These are phyloP conservation scores for Gymnopilus junonius DNA, from an alignment of 768 basidiomycete genomes.

Conservation along the genomic window DNA sequence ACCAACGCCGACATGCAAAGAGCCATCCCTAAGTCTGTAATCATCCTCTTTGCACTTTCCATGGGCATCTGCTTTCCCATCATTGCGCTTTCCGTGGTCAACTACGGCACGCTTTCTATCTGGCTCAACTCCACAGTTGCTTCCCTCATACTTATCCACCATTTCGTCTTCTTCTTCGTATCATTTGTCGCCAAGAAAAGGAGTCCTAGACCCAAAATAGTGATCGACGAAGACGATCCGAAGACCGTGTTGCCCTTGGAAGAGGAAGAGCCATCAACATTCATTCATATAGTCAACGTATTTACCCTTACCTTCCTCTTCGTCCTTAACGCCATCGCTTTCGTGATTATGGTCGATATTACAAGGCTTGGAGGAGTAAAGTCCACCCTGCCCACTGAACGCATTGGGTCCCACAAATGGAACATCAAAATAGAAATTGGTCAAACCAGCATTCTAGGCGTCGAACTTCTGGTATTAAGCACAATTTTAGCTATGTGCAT, in stretches of 20 bases:
- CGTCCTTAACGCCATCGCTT: constrained; percentile 26
- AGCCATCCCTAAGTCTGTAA: constrained; percentile 15
- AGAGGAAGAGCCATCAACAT: constrained; percentile 15
- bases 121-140: constrained; percentile 28
- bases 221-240: constrained; percentile 14
- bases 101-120: constrained; percentile 31
- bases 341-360: constrained; percentile 32
- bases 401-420: constrained; percentile 29
- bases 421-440: constrained; percentile 32
- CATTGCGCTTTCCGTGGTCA: constrained; percentile 29
- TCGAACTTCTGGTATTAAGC: constrained; percentile 18
- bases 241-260: not conserved
- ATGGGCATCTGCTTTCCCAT: constrained; percentile 23
- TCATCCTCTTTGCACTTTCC: constrained; percentile 18
- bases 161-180: constrained; percentile 16
- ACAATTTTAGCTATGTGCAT: constrained; percentile 16
- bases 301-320: constrained; percentile 18
- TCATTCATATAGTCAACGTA: constrained; percentile 20
- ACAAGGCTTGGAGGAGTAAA: constrained; percentile 24
- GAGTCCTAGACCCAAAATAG: not conserved
- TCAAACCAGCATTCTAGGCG: constrained; percentile 28
- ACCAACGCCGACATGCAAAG: constrained; percentile 10
- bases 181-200: constrained; percentile 10
- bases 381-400: constrained; percentile 27
- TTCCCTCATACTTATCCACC: constrained; percentile 24